Evolutionary conservation across 2,329 filamentous ascomycete species (phyloP).

Genomic region (Cadophora gregata): DNA sequence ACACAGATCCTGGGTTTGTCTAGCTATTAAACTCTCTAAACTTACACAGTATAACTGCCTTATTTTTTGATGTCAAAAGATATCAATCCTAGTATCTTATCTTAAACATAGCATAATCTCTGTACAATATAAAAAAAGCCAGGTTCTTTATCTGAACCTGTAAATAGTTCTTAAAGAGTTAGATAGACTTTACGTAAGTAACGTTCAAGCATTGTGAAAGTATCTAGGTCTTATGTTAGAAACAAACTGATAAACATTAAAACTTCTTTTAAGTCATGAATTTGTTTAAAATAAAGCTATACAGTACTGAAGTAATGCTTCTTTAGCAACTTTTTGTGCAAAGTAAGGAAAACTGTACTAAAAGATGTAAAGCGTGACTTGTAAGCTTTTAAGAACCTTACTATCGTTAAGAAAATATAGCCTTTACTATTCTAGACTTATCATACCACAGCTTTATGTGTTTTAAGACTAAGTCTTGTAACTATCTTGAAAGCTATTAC

Average conservation of each 20-base stretch:
- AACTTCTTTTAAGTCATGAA: slow-evolving; percentile 13
- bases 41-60: not conserved
- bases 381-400: slow-evolving; percentile 8
- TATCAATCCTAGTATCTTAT: slow-evolving; percentile 8
- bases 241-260: slow-evolving; percentile 8
- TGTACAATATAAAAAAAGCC: slow-evolving; percentile 1
- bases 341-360: slow-evolving; percentile 7
- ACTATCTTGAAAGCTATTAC: not conserved
- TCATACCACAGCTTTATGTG: not conserved
- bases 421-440: not conserved
- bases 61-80: not conserved
- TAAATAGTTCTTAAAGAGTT: slow-evolving; percentile 1
- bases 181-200: not conserved
- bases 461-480: slow-evolving; percentile 2
- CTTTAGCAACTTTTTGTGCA: slow-evolving; percentile 2
- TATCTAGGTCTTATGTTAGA: slow-evolving; percentile 6
- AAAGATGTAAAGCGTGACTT: slow-evolving; percentile 6
- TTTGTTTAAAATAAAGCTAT: not conserved
- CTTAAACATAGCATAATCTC: slow-evolving; percentile 11
- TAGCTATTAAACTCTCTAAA: not conserved
- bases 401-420: slow-evolving; percentile 6
- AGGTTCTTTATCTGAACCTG: not conserved
- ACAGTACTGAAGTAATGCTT: slow-evolving; percentile 5
- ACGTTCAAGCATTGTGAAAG: slow-evolving; percentile 1
- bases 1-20: not conserved